Base-by-base conservation (phyloP, 108 stramenopile genomes). In the Cyclotella distinguenda region DNA sequence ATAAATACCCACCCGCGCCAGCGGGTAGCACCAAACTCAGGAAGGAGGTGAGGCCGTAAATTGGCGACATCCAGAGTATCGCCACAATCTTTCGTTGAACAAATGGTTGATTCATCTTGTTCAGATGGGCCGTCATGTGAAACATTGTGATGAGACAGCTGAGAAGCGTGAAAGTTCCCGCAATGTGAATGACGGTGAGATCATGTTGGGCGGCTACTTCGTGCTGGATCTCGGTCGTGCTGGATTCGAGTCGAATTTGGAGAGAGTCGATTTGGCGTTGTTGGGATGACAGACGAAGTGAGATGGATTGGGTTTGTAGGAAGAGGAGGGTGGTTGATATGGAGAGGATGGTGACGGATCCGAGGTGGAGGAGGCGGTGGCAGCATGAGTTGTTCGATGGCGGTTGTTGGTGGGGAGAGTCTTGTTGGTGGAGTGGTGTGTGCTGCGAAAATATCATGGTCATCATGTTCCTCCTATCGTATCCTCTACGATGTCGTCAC, bases 61-160 rank as follows among this genome's bases (percentile, higher is more conserved):
- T 88, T 6, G 95, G 95, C 27, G 71, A 72, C 91, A 96, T 92
- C 95, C 95, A 96, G 8, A 96, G 47, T 52, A 96, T 88, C 9
- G 91, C 84, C 57, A 91, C 50, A 16, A 96, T 83, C 33, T 91
- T 91, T 25, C 86, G 59, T 55, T 96, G 95, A 8, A 93, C 78
- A 23, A 85, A 80, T 2, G 95, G 95, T 70, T 93, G 82, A 58
- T 89, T 65, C 74, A 84, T 81, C 33, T 92, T 89, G 27, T 82
- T 54, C 10, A 93, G 45, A 70, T 96, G 95, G 15, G 74, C 57
- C 11, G 84, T 77, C 77, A 96, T 87, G 71, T 96, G 95, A 64
- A 87, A 93, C 78, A 85, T 68, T 58, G 77, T 79, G 25, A 96
- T 79, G 10, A 96, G 40, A 47, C 83, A 77, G 9, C 83, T 82